Evolutionary conservation across 352 stramenopile species (phyloP).

Genomic region (Globisporangium abappressorium): DNA sequence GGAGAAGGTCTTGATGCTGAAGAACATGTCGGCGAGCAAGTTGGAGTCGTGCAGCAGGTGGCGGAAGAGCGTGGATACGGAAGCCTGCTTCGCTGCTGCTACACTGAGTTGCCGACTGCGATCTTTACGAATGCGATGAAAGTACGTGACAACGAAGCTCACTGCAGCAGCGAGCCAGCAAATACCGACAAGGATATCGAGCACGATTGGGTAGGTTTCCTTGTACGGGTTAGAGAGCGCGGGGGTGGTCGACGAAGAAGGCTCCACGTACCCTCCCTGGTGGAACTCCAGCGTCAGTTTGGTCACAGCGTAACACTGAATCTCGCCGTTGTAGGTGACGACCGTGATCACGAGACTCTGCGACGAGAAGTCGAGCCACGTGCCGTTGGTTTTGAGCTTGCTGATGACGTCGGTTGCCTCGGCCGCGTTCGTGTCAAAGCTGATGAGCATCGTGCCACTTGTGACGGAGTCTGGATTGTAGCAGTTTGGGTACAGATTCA

Average conservation of each 20-base stretch:
- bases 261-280: constrained; percentile 30
- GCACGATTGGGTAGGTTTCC: constrained; percentile 11
- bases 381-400: constrained; percentile 24
- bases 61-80: neutral
- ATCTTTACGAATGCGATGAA: neutral
- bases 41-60: neutral
- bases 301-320: constrained; percentile 42
- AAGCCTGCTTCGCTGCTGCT: neutral
- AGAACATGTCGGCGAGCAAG: neutral
- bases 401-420: constrained; percentile 23
- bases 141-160: neutral
- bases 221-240: constrained; percentile 38
- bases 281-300: constrained; percentile 34
- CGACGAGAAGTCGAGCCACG: constrained; percentile 41
- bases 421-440: constrained; percentile 42
- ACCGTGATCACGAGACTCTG: constrained; percentile 41
- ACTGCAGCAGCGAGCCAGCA: constrained; percentile 23
- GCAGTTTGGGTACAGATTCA: constrained; percentile 42
- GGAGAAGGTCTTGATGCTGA: neutral
- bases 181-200: constrained; percentile 35
- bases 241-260: constrained; percentile 30
- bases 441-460: constrained; percentile 29
- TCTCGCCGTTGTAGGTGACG: constrained; percentile 54
- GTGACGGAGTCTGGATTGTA: constrained; percentile 29
- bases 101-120: neutral